phyloP scores from a whole-genome alignment of 768 basidiomycete species.

The Lactarius indigo region DNA sequence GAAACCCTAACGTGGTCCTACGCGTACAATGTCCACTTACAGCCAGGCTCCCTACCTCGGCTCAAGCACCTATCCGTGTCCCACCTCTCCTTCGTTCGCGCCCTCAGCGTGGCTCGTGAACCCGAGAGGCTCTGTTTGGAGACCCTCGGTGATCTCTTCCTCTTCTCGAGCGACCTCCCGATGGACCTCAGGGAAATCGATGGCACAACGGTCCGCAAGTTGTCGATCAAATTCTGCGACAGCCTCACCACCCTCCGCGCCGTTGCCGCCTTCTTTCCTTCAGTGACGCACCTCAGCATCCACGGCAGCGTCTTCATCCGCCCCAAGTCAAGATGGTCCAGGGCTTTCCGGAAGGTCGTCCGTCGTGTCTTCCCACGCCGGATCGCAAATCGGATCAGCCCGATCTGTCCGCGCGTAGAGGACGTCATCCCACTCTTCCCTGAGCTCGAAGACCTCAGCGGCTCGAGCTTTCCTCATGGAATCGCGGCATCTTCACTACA shows the following conservation, averaged over 20 bases:
- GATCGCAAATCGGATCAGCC: constrained; percentile 16
- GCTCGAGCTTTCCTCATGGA: constrained; percentile 18
- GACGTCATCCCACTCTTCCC: constrained; percentile 24
- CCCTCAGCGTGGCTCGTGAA: constrained; percentile 17
- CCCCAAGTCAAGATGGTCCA: constrained; percentile 14
- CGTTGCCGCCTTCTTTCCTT: constrained; percentile 20
- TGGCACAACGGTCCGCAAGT: constrained; percentile 13
- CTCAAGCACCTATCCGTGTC: constrained; percentile 23
- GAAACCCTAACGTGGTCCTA: constrained; percentile 21
- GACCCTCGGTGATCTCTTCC: constrained; percentile 22
- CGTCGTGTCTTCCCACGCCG: constrained; percentile 14
- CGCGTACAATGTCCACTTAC: constrained; percentile 13
- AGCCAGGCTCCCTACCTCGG: constrained; percentile 7
- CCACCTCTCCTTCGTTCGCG: constrained; percentile 21
- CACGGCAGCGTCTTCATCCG: constrained; percentile 20
- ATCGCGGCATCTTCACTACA: constrained; percentile 18
- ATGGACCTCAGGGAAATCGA: constrained; percentile 16
- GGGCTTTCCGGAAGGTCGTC: constrained; percentile 8
- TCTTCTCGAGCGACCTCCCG: constrained; percentile 23
- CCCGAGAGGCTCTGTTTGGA: constrained; percentile 13
- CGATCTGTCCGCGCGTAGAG: constrained; percentile 18
- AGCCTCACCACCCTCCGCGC: constrained; percentile 21
- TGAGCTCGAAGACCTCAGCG: constrained; percentile 22
- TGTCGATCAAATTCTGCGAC: constrained; percentile 24
- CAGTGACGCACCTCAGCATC: constrained; percentile 20